These are phyloP conservation scores for Ascochyta fabae DNA, from an alignment of 2,329 filamentous ascomycete species.

Conservation along the genomic window DNA sequence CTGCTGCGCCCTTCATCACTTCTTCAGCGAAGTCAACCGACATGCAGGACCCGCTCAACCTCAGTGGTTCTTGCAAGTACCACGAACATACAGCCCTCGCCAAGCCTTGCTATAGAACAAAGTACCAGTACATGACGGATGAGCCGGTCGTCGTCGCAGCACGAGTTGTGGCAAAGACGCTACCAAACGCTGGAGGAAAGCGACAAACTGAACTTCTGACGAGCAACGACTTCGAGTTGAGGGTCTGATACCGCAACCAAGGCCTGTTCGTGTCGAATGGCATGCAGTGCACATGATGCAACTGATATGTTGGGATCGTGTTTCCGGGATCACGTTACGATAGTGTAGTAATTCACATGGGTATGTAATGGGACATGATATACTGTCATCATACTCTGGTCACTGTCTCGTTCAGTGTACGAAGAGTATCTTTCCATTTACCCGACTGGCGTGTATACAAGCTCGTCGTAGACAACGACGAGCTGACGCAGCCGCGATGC, in stretches of 20 bases:
- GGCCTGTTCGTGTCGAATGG: not conserved
- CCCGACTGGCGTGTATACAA: not conserved
- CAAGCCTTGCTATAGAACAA: constrained; percentile 1
- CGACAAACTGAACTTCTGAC: not conserved
- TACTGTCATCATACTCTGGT: too few relatives aligned
- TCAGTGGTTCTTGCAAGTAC: constrained; percentile 2
- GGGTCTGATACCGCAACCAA: not conserved
- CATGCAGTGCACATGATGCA: too few relatives aligned
- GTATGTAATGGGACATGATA: too few relatives aligned
- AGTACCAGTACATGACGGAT: constrained; percentile 1
- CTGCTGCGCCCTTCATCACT: constrained; percentile 11
- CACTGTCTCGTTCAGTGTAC: too few relatives aligned
- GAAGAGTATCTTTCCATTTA: too few relatives aligned
- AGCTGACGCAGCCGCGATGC: not conserved
- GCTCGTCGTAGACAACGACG: not conserved
- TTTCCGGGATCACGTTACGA: too few relatives aligned
- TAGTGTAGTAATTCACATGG: too few relatives aligned
- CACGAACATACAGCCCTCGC: constrained; percentile 1
- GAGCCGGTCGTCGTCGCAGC: not conserved
- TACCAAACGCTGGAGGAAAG: not conserved
- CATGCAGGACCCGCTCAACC: constrained; percentile 7
- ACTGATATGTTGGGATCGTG: too few relatives aligned
- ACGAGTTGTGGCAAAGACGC: not conserved
- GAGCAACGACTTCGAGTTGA: constrained; percentile 7
- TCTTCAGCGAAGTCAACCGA: constrained; percentile 1